Evolutionary conservation across 148 eudicot species (phyloP).

Genomic region (Arbutus unedo): DNA sequence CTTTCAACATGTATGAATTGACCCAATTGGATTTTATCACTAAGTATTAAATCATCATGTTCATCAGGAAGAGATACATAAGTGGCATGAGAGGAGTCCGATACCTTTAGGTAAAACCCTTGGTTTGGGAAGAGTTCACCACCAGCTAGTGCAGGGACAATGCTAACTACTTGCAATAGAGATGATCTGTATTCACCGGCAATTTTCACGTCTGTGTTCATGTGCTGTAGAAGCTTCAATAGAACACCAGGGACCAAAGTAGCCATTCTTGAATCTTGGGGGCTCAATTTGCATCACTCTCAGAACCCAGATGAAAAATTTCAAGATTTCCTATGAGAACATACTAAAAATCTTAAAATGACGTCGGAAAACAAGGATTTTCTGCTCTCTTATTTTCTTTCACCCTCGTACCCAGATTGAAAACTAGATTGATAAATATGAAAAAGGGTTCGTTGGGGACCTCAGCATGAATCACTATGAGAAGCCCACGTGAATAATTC

Average conservation of each 20-base stretch:
- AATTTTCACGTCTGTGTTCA: constrained; percentile 85
- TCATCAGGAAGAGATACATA: constrained; percentile 93
- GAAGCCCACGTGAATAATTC: not conserved
- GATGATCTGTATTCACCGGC: constrained; percentile 88
- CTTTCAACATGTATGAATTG: constrained; percentile 83
- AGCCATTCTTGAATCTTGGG: constrained; percentile 54
- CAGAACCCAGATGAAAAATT: constrained; percentile 19
- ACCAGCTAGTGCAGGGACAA: constrained; percentile 82
- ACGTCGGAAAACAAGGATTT: not conserved
- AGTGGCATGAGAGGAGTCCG: constrained; percentile 95
- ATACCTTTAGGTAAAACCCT: constrained; percentile 91
- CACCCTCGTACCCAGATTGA: not conserved
- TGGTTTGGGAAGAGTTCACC: constrained; percentile 80
- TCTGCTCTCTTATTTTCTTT: not conserved
- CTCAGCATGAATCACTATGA: not conserved
- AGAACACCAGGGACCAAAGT: constrained; percentile 81
- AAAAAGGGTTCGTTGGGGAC: not conserved
- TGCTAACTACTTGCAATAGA: constrained; percentile 79
- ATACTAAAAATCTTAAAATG: not conserved
- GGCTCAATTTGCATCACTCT: constrained; percentile 51
- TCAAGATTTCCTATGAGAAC: constrained; percentile 14
- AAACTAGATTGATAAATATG: not conserved
- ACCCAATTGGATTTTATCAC: constrained; percentile 89
- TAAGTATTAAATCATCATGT: constrained; percentile 69
- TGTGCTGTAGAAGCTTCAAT: constrained; percentile 75